Evolutionary conservation across 805 yeast genomes (phyloP), one percentile per base, ranked within the genome.

Genomic region (Saccharomycopsis guyanensis): DNA sequence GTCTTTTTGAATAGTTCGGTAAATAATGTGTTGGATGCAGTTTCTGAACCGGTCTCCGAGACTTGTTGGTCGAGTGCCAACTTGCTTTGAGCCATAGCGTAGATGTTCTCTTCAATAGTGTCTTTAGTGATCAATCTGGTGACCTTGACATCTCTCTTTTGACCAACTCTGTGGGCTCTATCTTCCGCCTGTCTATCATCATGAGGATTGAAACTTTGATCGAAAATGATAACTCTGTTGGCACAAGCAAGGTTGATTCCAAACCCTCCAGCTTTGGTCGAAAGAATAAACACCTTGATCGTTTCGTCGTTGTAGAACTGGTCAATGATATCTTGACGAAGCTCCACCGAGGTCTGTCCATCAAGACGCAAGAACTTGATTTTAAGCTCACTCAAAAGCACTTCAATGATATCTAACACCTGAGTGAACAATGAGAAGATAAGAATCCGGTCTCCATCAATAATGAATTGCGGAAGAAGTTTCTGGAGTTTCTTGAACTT

Each of bases 171-270:
- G 63, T 93, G 99, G 0, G 97, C 96, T 60, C 99, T 77, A 63
- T 93, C 99, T 61, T 94, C 97, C 1, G 99, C 99, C 66, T 93
- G 99, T 59, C 84, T 84, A 60, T 93, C 99, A 62, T 93, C 98
- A 63, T 93, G 98, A 0, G 99, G 99, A 59, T 93, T 93, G 68
- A 93, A 93, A 42, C 94, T 82, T 61, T 88, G 91, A 61, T 93
- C 99, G 59, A 81, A 89, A 27, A 93, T 85, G 44, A 93, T 72
- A 2, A 93, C 98, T 51, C 82, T 78, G 60, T 87, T 91, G 5
- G 99, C 97, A 59, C 95, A 93, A 1, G 95, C 93, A 57, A 93
- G 72, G 59, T 93, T 93, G 65, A 93, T 93, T 48, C 99, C 99
- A 65, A 93, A 93, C 1, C 99, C 99, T 60, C 99, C 99, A 0